Conservation (phyloP, 345 rosid genomes). For the Corchorus olitorius region DNA sequence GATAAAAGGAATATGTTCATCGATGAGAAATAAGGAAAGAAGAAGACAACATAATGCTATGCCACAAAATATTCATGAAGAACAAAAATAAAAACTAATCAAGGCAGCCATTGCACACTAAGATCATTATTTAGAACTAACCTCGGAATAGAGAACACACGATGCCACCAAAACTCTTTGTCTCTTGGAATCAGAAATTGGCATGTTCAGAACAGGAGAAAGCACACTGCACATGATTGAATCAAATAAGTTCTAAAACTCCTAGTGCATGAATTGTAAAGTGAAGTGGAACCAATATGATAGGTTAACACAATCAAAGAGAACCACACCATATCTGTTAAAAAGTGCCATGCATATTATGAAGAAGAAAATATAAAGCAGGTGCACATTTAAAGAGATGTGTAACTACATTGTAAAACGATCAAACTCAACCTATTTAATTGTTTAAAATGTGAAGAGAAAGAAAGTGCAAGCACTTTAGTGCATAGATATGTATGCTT, state of each 20-base stretch:
- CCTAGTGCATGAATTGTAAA: not conserved
- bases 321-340: slow-evolving; percentile 1
- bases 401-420: not conserved
- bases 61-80: not conserved
- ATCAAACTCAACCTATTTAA: not conserved
- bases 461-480: not conserved
- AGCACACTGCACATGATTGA: slow-evolving; percentile 69
- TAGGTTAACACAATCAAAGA: not conserved
- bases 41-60: slow-evolving; percentile 2
- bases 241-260: slow-evolving; percentile 8
- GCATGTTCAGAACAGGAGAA: slow-evolving; percentile 96
- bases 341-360: not conserved
- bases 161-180: slow-evolving; percentile 96
- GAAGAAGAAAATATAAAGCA: not conserved
- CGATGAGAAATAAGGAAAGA: slow-evolving; percentile 22
- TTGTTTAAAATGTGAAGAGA: slow-evolving; percentile 1
- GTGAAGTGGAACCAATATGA: not conserved
- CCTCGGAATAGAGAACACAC: slow-evolving; percentile 99
- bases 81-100: slow-evolving; percentile 4
- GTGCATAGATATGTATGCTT: not conserved
- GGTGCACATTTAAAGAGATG: not conserved
- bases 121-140: slow-evolving; percentile 47
- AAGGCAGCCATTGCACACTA: not conserved
- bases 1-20: slow-evolving; percentile 13
- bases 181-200: slow-evolving; percentile 94